Conservation (phyloP, 2,329 filamentous ascomycete species). For the Aureobasidium musti region DNA sequence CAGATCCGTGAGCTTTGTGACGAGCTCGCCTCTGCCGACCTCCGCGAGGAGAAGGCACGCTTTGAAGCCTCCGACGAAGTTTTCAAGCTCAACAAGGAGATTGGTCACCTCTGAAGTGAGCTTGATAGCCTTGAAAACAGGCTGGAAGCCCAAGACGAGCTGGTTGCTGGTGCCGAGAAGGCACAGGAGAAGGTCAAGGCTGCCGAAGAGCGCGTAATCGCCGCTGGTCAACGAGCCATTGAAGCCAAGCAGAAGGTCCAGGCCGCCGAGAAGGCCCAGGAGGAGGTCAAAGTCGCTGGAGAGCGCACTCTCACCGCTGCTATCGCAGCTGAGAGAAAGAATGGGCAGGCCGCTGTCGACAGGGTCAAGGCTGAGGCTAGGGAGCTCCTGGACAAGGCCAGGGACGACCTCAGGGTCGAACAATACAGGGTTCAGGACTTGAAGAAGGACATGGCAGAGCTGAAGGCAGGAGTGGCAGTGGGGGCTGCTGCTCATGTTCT, state of each 20-base stretch:
- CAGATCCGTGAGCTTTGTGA: background rate
- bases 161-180: constrained; percentile 4
- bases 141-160: background rate
- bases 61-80: constrained; percentile 4
- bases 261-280: constrained; percentile 18
- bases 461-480: background rate
- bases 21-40: background rate
- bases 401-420: background rate
- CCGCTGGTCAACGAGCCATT: background rate
- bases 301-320: too few species aligned
- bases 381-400: background rate
- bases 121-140: background rate
- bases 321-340: too few species aligned
- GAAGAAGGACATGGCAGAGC: background rate
- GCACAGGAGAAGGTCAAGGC: constrained; percentile 3
- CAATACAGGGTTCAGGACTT: constrained; percentile 9
- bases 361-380: too few species aligned
- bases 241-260: constrained; percentile 12
- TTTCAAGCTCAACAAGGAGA: background rate
- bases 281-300: too few species aligned
- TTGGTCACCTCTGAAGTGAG: background rate
- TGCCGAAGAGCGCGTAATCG: constrained; percentile 1
- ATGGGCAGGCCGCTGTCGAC: too few species aligned
- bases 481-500: constrained; percentile 4
- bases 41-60: background rate